phyloP scores from a whole-genome alignment of 2,329 filamentous ascomycete species.

The Colletotrichum coccodes region DNA sequence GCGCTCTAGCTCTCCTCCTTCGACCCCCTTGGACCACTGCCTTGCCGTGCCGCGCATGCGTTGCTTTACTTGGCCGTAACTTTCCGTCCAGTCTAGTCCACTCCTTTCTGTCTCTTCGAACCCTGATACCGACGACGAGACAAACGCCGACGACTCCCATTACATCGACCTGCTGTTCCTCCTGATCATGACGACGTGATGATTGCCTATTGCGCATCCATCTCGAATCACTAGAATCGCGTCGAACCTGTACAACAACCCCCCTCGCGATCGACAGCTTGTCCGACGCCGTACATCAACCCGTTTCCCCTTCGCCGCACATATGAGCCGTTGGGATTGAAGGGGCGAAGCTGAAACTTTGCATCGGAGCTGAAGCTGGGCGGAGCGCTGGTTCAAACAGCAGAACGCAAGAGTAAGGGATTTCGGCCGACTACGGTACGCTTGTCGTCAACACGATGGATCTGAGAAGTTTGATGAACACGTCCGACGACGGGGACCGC shows the following conservation, averaged over 20 bases:
- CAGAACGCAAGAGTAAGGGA: not conserved
- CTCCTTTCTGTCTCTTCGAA: conserved; percentile 8
- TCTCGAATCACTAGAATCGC: conserved; percentile 7
- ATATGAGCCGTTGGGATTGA: conserved; percentile 24
- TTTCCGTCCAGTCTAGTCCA: conserved; percentile 8
- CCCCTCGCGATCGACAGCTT: not conserved
- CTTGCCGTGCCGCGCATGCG: conserved; percentile 2
- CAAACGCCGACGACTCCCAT: conserved; percentile 2
- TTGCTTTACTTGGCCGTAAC: conserved; percentile 10
- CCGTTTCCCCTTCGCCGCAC: conserved; percentile 16
- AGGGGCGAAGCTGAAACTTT: conserved; percentile 29
- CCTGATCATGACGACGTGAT: conserved; percentile 27
- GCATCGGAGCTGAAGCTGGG: conserved; percentile 27
- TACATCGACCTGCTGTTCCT: not conserved
- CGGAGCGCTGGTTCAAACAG: conserved; percentile 22
- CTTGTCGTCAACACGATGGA: conserved; percentile 53
- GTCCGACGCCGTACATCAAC: not conserved
- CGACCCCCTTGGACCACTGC: not conserved
- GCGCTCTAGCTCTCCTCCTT: not conserved
- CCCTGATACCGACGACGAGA: conserved; percentile 13
- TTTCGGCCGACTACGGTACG: conserved; percentile 2
- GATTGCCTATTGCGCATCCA: conserved; percentile 7
- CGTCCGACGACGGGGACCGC: conserved; percentile 57
- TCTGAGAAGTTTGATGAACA: conserved; percentile 65
- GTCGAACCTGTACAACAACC: not conserved